A percentile compares a stretch with the other conserved stretches of the same genome.
Evolutionary conservation across 2,329 filamentous ascomycete genomes (phyloP).

Genomic region (Colletotrichum gigasporum): DNA sequence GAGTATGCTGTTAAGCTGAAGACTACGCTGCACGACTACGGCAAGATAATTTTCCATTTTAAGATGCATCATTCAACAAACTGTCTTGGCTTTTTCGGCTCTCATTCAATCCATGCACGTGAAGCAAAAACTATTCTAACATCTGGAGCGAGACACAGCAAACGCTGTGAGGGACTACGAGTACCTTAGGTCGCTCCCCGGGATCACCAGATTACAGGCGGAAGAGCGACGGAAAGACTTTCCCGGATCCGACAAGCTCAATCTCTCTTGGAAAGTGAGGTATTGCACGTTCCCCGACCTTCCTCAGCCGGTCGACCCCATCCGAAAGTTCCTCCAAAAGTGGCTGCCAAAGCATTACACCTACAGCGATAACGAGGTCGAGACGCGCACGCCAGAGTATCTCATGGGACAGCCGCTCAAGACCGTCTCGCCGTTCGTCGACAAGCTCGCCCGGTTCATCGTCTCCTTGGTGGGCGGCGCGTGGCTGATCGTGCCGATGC

Average conservation of each 20-base stretch:
- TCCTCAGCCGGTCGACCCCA: background rate
- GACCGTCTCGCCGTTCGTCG: background rate
- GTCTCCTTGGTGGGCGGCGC: conserved; percentile 25
- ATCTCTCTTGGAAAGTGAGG: background rate
- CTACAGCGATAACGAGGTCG: background rate
- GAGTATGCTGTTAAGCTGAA: background rate
- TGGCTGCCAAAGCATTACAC: background rate
- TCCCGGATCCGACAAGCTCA: background rate
- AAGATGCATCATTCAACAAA: no score
- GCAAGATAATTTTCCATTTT: no score
- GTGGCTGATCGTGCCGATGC: conserved; percentile 31
- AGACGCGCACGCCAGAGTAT: background rate
- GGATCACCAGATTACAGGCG: background rate
- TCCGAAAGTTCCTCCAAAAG: background rate
- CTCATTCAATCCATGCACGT: no score
- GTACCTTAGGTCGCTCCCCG: background rate
- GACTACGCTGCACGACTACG: background rate
- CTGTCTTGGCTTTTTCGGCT: no score
- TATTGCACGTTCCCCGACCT: background rate
- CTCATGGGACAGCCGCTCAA: background rate
- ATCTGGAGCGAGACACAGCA: background rate
- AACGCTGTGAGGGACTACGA: background rate
- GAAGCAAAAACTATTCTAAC: background rate
- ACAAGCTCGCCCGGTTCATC: conserved; percentile 19
- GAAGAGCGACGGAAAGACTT: background rate